These are phyloP conservation scores for Cicer arietinum DNA, from an alignment of 306 rosid species.

Conservation along the genomic window DNA sequence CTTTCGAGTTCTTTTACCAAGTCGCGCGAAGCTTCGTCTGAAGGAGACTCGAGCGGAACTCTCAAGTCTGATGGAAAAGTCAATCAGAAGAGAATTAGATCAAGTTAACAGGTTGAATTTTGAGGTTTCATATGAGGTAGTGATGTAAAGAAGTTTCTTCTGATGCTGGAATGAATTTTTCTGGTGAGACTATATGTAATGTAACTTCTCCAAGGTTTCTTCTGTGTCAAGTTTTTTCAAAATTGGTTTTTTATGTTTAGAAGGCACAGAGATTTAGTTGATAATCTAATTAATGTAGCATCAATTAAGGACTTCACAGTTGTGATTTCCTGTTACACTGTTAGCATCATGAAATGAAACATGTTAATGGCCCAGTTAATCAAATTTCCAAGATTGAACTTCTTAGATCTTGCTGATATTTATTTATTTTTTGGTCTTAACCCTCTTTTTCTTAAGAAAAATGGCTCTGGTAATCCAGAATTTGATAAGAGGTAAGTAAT, in stretches of 20 bases:
- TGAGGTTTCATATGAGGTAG: constrained; percentile 42
- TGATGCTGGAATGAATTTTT: constrained; percentile 40
- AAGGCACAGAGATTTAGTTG: constrained; percentile 42
- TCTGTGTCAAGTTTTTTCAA: constrained; percentile 30
- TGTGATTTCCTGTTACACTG: constrained; percentile 48
- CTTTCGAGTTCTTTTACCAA: constrained; percentile 73
- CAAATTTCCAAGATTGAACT: constrained; percentile 38
- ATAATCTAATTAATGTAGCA: constrained; percentile 40
- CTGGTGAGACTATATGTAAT: constrained; percentile 45
- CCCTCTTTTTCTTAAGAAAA: no score
- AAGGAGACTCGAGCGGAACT: constrained; percentile 80
- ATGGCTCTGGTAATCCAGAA: no score
- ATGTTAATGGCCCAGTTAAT: constrained; percentile 34
- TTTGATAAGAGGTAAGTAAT: no score
- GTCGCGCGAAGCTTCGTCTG: constrained; percentile 79
- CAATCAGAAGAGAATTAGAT: constrained; percentile 79
- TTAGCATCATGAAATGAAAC: constrained; percentile 36
- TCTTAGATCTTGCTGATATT: background rate
- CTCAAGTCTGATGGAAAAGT: constrained; percentile 77
- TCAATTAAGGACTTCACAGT: constrained; percentile 40
- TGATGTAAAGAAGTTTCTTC: constrained; percentile 31
- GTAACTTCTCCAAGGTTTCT: constrained; percentile 43
- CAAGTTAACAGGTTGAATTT: constrained; percentile 53
- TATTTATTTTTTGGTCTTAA: no score
- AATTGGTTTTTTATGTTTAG: constrained; percentile 41